Base-by-base conservation (phyloP, 2,329 filamentous ascomycete genomes). In the Phaeosphaeria sp. region DNA sequence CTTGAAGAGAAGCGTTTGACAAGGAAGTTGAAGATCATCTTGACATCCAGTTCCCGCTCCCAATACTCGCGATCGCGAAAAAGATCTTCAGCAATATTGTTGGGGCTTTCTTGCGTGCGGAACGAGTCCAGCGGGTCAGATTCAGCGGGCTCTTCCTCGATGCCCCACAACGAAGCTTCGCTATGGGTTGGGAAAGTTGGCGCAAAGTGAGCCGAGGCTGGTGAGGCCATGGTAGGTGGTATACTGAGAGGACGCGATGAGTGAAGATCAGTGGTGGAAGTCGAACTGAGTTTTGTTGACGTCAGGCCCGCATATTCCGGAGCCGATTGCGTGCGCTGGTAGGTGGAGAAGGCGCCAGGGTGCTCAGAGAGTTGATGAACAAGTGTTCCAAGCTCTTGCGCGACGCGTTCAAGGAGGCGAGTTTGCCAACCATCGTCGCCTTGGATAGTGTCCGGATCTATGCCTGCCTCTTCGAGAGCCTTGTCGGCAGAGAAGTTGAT, bases 21-120 rank as follows among this genome's bases (percentile, higher is more conserved):
- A 10, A 78, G 67, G 43, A 77, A 98, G 49, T 89, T 88, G 80
- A 98, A 98, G 33, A 98, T 91, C 75, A 97, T 90, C 72, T 90
- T 91, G 64, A 97, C 87, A 71, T 98, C 93, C 5, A 98, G 84
- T 53, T 97, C 91, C 59, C 90, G 89, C 78, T 98, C 93, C 95
- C 95, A 99, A 72, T 97, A 95, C 36, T 95, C 91, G 21, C 81
- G 81, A 57, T 88, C 85, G 9, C 77, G 77, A 9, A 78, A 74
- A 17, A 79, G 46, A 42, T 77, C 67, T 42, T 76, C 71, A 63
- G 72, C 56, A 23, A 64, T 64, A 43, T 64, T 68, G 23, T 59
- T 65, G 44, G 60, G 52, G 20, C 39, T 52, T 30, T 55, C 63
- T 30, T 53, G 64, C 42, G 62, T 58, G 57, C 66, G 66, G 60